phyloP scores from a whole-genome alignment of 2,329 filamentous ascomycete species.

The Colletotrichum higginsianum region DNA sequence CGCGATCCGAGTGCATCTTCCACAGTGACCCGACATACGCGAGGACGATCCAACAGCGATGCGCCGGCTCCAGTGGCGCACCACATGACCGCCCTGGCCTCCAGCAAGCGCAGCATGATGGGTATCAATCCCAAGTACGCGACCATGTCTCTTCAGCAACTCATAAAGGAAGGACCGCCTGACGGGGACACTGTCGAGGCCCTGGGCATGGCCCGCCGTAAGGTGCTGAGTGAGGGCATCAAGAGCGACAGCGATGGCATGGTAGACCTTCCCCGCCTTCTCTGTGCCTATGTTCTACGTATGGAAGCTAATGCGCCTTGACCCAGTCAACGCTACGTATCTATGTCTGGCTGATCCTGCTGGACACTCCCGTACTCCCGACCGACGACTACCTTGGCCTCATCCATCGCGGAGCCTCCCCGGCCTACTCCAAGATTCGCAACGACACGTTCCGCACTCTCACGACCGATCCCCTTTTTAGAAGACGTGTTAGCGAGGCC shows the following conservation, averaged over 20 bases:
- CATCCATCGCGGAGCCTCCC: conserved; percentile 92
- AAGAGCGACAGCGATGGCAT: conserved; percentile 86
- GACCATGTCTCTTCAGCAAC: conserved; percentile 77
- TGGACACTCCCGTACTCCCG: conserved; percentile 86
- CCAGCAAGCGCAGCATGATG: conserved; percentile 53
- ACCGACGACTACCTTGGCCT: conserved; percentile 92
- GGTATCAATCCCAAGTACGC: conserved; percentile 60
- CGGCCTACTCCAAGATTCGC: conserved; percentile 96
- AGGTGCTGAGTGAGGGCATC: conserved; percentile 82
- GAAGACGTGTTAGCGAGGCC: conserved; percentile 94
- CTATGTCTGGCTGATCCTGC: conserved; percentile 95
- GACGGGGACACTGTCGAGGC: conserved; percentile 74
- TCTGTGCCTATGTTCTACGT: background rate
- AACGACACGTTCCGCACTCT: conserved; percentile 98
- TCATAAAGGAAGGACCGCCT: conserved; percentile 85
- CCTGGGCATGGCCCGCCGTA: conserved; percentile 79
- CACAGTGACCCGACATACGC: conserved; percentile 62
- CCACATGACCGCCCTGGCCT: conserved; percentile 54
- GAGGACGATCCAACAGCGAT: conserved; percentile 82
- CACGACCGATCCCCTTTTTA: conserved; percentile 97
- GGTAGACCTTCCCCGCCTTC: conserved; percentile 60
- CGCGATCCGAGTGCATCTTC: conserved; percentile 41
- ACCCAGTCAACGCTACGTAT: conserved; percentile 89
- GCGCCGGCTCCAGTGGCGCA: conserved; percentile 62
- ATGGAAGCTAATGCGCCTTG: conserved; percentile 1